phyloP scores from a whole-genome alignment of 2,329 filamentous ascomycete genomes.

The Lasiodiplodia theobromae region DNA sequence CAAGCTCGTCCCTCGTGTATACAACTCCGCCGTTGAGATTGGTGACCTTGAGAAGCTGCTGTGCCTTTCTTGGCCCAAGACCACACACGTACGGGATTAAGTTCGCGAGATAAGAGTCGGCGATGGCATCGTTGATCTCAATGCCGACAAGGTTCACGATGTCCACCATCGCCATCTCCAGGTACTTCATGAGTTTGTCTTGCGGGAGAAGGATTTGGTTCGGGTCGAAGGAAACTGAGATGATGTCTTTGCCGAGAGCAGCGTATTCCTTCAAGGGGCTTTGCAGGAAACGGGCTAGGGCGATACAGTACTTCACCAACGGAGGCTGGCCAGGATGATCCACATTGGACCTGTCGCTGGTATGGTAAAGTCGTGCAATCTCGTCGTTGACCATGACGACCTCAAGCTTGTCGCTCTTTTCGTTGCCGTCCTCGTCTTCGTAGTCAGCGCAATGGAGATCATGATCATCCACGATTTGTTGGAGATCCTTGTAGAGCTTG shows the following conservation, averaged over 20 bases:
- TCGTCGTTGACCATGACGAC: slow-evolving; percentile 95
- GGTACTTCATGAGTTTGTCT: slow-evolving; percentile 82
- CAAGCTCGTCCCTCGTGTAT: slow-evolving; percentile 78
- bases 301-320: slow-evolving; percentile 87
- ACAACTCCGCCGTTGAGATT: slow-evolving; percentile 69
- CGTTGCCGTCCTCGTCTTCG: slow-evolving; percentile 74
- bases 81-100: slow-evolving; percentile 91
- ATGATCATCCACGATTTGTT: slow-evolving; percentile 78
- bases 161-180: slow-evolving; percentile 97
- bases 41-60: slow-evolving; percentile 84
- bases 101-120: slow-evolving; percentile 81
- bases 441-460: slow-evolving; percentile 82
- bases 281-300: slow-evolving; percentile 88
- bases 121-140: slow-evolving; percentile 90
- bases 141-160: slow-evolving; percentile 98
- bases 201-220: slow-evolving; percentile 88
- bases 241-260: slow-evolving; percentile 84
- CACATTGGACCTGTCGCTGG: slow-evolving; percentile 76
- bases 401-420: slow-evolving; percentile 80
- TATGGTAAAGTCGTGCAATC: slow-evolving; percentile 94
- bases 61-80: slow-evolving; percentile 89
- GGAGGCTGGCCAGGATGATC: slow-evolving; percentile 84
- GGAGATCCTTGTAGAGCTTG: slow-evolving; percentile 80
- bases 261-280: slow-evolving; percentile 97
- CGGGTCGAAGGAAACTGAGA: slow-evolving; percentile 85